Conservation (phyloP, 768 basidiomycete genomes). For the Neoboletus magnificus region DNA sequence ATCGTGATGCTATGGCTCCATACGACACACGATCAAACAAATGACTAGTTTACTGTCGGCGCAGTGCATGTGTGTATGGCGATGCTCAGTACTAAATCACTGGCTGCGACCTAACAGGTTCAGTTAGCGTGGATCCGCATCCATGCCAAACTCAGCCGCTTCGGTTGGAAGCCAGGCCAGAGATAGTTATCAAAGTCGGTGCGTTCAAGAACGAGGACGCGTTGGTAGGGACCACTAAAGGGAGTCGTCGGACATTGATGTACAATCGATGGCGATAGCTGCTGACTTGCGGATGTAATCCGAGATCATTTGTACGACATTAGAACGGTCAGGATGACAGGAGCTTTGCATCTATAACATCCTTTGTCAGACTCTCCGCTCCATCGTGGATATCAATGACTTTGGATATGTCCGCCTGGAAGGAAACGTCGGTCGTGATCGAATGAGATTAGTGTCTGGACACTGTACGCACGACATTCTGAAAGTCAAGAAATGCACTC, state of each 20-base stretch:
- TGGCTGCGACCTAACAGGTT: not conserved
- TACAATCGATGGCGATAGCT: not conserved
- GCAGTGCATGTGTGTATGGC: conserved; percentile 17
- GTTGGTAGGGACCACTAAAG: not conserved
- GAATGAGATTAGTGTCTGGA: not conserved
- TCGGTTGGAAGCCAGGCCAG: not conserved
- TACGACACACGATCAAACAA: not conserved
- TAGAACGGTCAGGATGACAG: conserved; percentile 13
- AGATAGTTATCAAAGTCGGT: conserved; percentile 1
- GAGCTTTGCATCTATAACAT: conserved; percentile 62
- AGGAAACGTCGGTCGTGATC: not conserved
- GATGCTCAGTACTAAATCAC: conserved; percentile 31
- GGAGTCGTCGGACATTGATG: not conserved
- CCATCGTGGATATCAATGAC: conserved; percentile 82
- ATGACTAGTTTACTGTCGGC: not conserved
- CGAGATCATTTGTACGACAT: not conserved
- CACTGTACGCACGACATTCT: conserved; percentile 56
- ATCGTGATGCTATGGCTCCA: not conserved
- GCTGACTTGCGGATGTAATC: not conserved
- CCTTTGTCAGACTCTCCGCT: conserved; percentile 74
- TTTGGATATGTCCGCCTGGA: conserved; percentile 72
- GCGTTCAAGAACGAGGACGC: not conserved
- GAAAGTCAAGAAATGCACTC: conserved; percentile 76
- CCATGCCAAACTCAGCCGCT: not conserved
- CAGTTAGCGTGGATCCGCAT: too few species aligned